These are phyloP conservation scores for Fusarium foetens DNA, from an alignment of 2,329 filamentous ascomycete genomes.

Conservation along the genomic window DNA sequence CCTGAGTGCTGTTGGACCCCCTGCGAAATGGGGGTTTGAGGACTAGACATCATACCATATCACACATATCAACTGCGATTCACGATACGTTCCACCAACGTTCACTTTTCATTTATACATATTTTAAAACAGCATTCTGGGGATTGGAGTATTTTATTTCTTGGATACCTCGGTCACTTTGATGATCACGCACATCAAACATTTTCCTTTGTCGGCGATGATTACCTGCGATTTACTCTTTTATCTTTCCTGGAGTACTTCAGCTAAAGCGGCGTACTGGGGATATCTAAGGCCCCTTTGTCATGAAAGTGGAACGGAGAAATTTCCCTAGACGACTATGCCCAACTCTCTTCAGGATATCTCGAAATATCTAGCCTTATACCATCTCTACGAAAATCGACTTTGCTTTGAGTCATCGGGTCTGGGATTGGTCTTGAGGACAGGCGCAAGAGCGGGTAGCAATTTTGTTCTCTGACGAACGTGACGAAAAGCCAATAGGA, in stretches of 20 bases:
- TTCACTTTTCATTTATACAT: constrained; percentile 16
- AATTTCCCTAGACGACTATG: constrained; percentile 21
- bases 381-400: constrained; percentile 26
- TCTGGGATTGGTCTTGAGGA: constrained; percentile 9
- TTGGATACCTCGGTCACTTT: constrained; percentile 38
- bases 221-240: constrained; percentile 25
- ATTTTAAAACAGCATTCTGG: constrained; percentile 26
- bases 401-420: constrained; percentile 20
- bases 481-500: constrained; percentile 37
- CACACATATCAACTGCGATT: background rate
- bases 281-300: constrained; percentile 6
- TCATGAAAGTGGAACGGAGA: constrained; percentile 16
- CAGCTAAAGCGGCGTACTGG: constrained; percentile 22
- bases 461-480: constrained; percentile 37
- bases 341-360: constrained; percentile 15
- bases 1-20: constrained; percentile 48
- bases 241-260: constrained; percentile 25
- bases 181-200: constrained; percentile 30
- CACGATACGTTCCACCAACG: constrained; percentile 26
- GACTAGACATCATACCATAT: constrained; percentile 25
- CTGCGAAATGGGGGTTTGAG: constrained; percentile 37
- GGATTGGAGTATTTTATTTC: constrained; percentile 33
- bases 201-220: constrained; percentile 43
- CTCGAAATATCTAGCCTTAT: constrained; percentile 23
- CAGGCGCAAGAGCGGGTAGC: constrained; percentile 17